Evolutionary conservation across 345 rosid genomes (phyloP).

Genomic region (Rhodamnia argentea): DNA sequence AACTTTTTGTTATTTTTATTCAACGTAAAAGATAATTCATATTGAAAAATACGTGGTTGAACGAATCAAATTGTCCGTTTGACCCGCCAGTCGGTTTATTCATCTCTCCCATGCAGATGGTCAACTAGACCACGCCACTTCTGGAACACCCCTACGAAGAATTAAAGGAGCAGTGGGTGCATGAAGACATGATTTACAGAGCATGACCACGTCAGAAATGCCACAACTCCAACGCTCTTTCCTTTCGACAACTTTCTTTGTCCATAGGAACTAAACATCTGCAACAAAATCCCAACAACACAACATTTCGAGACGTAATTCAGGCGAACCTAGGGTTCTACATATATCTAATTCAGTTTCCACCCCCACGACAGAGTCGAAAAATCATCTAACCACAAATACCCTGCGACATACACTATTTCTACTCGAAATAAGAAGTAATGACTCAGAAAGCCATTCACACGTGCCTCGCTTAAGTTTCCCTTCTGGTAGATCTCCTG

Average conservation of each 20-base stretch:
- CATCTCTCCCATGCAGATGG: too few relatives aligned
- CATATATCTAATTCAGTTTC: neutral
- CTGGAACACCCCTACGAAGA: too few relatives aligned
- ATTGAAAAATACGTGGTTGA: too few relatives aligned
- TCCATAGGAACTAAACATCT: neutral
- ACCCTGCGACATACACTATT: neutral
- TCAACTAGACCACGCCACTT: too few relatives aligned
- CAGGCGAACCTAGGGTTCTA: neutral
- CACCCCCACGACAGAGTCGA: neutral
- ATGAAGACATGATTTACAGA: neutral
- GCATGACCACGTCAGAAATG: neutral
- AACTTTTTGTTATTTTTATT: too few relatives aligned
- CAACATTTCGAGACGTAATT: neutral
- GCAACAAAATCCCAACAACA: neutral
- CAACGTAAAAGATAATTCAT: too few relatives aligned
- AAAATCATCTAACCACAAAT: neutral
- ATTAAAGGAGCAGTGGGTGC: neutral
- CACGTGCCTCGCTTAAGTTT: neutral
- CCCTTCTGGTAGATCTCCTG: constrained; percentile 11
- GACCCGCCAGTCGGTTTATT: too few relatives aligned
- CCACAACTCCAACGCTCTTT: neutral
- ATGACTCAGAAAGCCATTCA: neutral
- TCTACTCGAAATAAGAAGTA: neutral
- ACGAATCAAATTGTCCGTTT: too few relatives aligned
- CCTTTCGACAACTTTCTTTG: neutral